Conservation (phyloP, 2,329 filamentous ascomycete genomes). For the Penicillium sp. region DNA sequence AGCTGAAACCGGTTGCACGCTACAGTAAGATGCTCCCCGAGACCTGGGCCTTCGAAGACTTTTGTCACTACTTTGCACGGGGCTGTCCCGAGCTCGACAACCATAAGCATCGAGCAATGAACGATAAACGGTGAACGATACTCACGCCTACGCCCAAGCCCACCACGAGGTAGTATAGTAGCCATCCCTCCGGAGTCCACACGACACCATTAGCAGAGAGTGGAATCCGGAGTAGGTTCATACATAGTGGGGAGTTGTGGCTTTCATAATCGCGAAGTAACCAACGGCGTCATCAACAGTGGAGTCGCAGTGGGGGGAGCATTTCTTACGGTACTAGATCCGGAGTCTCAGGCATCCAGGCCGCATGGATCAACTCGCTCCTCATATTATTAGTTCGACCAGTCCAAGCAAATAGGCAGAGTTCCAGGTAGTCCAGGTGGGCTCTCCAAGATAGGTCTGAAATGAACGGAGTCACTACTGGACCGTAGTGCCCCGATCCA, state of each 20-base stretch:
- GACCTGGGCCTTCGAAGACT: neutral
- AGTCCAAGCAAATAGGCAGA: conserved; percentile 8
- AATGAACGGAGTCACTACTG: neutral
- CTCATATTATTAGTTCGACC: neutral
- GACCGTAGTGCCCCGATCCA: neutral
- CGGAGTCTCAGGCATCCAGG: neutral
- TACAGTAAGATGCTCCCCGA: neutral
- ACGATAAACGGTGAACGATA: too few species aligned
- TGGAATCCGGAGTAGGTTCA: conserved; percentile 11
- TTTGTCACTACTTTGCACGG: neutral
- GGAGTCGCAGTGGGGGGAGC: conserved; percentile 6
- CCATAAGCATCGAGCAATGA: too few species aligned
- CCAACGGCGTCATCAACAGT: conserved; percentile 3
- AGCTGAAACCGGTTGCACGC: neutral
- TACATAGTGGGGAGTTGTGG: neutral
- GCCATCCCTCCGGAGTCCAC: conserved; percentile 5
- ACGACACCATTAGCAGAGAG: conserved; percentile 1
- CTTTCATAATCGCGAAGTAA: neutral
- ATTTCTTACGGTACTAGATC: neutral
- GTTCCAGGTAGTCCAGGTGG: conserved; percentile 4
- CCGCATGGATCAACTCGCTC: neutral
- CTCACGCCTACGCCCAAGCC: too few species aligned
- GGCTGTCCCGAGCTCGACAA: neutral
- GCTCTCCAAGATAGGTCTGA: neutral
- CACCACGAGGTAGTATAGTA: too few species aligned